Base-by-base conservation (phyloP, 2,329 filamentous ascomycete genomes). In the Pseudogymnoascus sp. region DNA sequence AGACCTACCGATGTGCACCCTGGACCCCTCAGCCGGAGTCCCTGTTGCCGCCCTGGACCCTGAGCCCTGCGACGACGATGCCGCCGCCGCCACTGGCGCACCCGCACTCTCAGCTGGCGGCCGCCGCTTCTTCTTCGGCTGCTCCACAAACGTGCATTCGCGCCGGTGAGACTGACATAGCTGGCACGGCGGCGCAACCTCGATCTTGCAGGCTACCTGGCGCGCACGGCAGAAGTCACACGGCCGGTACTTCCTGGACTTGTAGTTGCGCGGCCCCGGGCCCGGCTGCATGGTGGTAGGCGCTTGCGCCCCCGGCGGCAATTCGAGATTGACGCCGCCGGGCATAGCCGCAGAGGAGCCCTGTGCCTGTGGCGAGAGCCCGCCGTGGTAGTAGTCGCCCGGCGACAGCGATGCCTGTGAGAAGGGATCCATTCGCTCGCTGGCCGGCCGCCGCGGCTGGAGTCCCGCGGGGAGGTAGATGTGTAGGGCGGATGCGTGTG, bases 181-280 rank as follows among this genome's bases (percentile, higher is more conserved):
- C 61, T 76, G 75, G 65, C 78, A 79, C 5, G 78, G 78, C 14
- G 77, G 78, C 12, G 71, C 66, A 7, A 65, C 68, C 24, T 78
- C 76, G 46, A 79, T 75, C 63, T 78, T 76, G 66, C 77, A 80
- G 8, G 77, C 77, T 1, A 77, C 76, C 66, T 79, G 78, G 63
- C 78, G 75, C 16, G 75, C 76, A 10, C 77, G 73, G 65, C 77
- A 80, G 67, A 79, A 79, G 66, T 80, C 78, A 68, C 78, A 80
- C 4, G 78, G 78, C 40, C 78, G 71, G 61, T 71, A 71, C 53
- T 73, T 73, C 26, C 71, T 62, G 26, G 68, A 69, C 59, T 72
- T 72, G 65, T 73, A 73, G n/a, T 46, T 65, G 28, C 71, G 66
- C n/a, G 71, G 71, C 11, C 70, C 70, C n/a, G 68, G 66, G 2